A percentile compares a stretch with the other conserved stretches of the same genome.
phyloP scores from a whole-genome alignment of 768 basidiomycete species.

The Lentinula raphanica region DNA sequence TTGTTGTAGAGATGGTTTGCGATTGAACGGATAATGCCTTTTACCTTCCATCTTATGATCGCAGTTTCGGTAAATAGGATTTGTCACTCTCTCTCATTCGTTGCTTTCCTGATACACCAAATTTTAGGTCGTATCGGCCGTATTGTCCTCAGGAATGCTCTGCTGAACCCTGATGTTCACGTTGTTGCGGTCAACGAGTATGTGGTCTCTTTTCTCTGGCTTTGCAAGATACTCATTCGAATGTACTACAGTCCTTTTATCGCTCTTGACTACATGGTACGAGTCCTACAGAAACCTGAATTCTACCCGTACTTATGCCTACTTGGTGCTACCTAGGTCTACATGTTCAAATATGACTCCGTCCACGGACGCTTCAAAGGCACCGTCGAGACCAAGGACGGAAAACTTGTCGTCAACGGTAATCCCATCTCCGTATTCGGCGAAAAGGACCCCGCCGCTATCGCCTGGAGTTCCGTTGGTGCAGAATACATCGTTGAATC shows the following conservation, averaged over 20 bases:
- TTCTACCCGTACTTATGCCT: background rate
- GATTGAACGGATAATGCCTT: background rate
- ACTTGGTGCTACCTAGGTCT: constrained; percentile 49
- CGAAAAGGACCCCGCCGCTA: constrained; percentile 83
- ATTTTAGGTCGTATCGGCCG: constrained; percentile 93
- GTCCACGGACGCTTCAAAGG: constrained; percentile 93
- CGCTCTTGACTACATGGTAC: constrained; percentile 91
- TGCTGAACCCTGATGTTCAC: constrained; percentile 67
- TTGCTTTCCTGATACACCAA: constrained; percentile 8
- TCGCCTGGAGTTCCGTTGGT: constrained; percentile 75
- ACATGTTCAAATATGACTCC: constrained; percentile 98
- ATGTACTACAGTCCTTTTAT: constrained; percentile 82
- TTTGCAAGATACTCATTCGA: background rate
- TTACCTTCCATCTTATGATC: background rate
- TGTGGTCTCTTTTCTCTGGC: constrained; percentile 23
- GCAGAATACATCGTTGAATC: constrained; percentile 96
- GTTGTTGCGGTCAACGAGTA: constrained; percentile 95
- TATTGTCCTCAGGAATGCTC: constrained; percentile 94
- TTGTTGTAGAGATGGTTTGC: background rate
- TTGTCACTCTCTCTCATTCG: background rate
- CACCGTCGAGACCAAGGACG: constrained; percentile 72
- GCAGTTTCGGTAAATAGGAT: constrained; percentile 66
- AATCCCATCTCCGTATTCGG: constrained; percentile 71
- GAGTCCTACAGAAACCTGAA: constrained; percentile 14
- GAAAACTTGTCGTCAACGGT: constrained; percentile 84